phyloP scores from a whole-genome alignment of 305 asterid genomes.

The Fraxinus ornus region DNA sequence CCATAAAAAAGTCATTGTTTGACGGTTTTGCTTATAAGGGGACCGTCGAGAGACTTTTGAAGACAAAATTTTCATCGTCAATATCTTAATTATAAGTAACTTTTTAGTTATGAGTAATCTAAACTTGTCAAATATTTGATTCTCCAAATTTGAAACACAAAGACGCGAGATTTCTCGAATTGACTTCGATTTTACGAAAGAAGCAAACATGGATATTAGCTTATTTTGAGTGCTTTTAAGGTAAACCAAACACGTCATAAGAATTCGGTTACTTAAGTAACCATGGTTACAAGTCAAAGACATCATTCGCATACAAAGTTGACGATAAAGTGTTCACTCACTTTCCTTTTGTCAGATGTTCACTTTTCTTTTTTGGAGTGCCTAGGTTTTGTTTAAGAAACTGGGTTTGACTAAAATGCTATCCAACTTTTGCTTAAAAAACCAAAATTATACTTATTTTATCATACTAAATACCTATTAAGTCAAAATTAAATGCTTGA shows the following conservation, averaged over 20 bases:
- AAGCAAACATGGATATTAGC: not conserved
- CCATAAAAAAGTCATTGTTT: not conserved
- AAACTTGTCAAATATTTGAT: not conserved
- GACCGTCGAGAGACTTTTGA: not conserved
- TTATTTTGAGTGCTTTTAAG: not conserved
- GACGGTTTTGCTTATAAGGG: not conserved
- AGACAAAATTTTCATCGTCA: not conserved
- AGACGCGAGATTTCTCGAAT: too few relatives aligned
- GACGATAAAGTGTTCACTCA: not conserved
- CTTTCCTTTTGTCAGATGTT: not conserved
- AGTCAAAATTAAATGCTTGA: not conserved
- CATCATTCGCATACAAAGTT: not conserved
- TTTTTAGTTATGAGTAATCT: not conserved
- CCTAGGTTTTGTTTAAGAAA: not conserved
- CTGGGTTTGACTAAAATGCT: not conserved
- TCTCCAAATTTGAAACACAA: too few relatives aligned
- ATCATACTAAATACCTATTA: not conserved
- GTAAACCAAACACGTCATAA: not conserved
- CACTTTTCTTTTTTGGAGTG: not conserved
- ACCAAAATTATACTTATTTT: not conserved
- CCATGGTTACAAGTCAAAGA: not conserved
- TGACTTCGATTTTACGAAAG: not conserved
- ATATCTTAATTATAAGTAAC: not conserved
- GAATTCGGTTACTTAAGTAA: not conserved
- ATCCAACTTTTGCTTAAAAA: not conserved